Evolutionary conservation across 179 eudicot genomes (phyloP).

Genomic region (Carnegiea gigantea): DNA sequence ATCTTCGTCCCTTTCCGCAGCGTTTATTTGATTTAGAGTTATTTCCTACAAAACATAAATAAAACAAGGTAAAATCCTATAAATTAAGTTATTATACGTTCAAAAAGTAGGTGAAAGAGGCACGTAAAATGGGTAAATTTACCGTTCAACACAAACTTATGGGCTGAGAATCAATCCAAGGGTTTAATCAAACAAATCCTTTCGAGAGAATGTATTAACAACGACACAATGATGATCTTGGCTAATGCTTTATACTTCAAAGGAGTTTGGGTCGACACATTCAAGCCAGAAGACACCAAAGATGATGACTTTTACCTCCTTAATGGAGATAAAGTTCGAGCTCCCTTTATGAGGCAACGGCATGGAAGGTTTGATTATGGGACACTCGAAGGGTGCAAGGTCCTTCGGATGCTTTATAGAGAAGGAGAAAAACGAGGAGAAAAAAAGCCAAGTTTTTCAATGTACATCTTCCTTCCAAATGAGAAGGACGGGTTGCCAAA

Average conservation of each 20-base stretch:
- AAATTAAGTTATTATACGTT: no score
- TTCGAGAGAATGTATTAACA: neutral
- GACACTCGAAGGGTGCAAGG: slow-evolving; percentile 10
- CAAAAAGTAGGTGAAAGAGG: no score
- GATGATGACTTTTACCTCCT: slow-evolving; percentile 8
- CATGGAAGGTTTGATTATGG: neutral
- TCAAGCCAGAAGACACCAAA: neutral
- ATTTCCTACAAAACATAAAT: no score
- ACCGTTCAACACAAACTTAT: slow-evolving; percentile 14
- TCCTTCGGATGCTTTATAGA: slow-evolving; percentile 12
- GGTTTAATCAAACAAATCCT: slow-evolving; percentile 8
- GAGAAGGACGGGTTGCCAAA: slow-evolving; percentile 15
- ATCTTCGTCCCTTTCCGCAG: no score
- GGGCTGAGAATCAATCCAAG: slow-evolving; percentile 7
- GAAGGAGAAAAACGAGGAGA: neutral
- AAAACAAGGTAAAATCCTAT: no score
- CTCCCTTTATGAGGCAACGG: neutral
- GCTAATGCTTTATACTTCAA: slow-evolving; percentile 22
- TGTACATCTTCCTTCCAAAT: slow-evolving; percentile 25
- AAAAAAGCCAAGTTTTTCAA: slow-evolving; percentile 7
- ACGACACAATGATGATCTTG: neutral
- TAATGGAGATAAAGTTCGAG: slow-evolving; percentile 10
- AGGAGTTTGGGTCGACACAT: slow-evolving; percentile 17
- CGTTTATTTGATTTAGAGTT: no score
- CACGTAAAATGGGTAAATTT: no score